Conservation (phyloP, 2,329 filamentous ascomycete species). For the Neofusicoccum umdonicola region DNA sequence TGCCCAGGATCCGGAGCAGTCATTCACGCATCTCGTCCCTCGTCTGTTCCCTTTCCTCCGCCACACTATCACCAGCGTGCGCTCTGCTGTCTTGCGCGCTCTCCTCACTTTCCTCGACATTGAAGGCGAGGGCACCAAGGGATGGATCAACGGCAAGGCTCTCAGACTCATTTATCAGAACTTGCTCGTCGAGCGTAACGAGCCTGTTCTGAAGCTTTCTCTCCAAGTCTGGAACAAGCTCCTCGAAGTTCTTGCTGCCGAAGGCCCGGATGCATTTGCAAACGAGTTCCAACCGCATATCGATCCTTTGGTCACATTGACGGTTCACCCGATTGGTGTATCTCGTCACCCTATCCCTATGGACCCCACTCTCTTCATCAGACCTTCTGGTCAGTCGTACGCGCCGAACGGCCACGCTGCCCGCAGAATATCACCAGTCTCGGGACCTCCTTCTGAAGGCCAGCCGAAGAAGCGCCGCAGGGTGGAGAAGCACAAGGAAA, state of each 20-base stretch:
- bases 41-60: slow-evolving; percentile 93
- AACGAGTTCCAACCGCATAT: slow-evolving; percentile 73
- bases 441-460: slow-evolving; percentile 52
- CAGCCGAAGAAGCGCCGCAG: slow-evolving; percentile 78
- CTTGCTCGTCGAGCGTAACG: slow-evolving; percentile 86
- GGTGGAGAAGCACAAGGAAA: slow-evolving; percentile 70
- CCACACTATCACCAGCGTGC: slow-evolving; percentile 94
- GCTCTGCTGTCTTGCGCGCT: slow-evolving; percentile 87
- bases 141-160: slow-evolving; percentile 89
- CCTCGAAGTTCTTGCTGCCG: slow-evolving; percentile 62
- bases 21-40: slow-evolving; percentile 88
- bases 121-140: slow-evolving; percentile 72
- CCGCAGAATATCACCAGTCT: slow-evolving; percentile 19
- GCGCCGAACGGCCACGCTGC: slow-evolving; percentile 45
- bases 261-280: slow-evolving; percentile 63
- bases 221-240: slow-evolving; percentile 84
- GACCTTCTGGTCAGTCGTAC: slow-evolving; percentile 86
- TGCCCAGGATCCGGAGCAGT: slow-evolving; percentile 76
- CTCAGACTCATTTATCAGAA: slow-evolving; percentile 92
- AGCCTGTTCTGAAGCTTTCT: slow-evolving; percentile 76
- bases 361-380: slow-evolving; percentile 85
- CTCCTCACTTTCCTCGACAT: slow-evolving; percentile 90
- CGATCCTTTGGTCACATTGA: slow-evolving; percentile 77
- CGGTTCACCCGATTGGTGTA: slow-evolving; percentile 88
- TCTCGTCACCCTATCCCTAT: slow-evolving; percentile 88